phyloP scores from a whole-genome alignment of 805 yeast species.

The Pichia exigua region DNA sequence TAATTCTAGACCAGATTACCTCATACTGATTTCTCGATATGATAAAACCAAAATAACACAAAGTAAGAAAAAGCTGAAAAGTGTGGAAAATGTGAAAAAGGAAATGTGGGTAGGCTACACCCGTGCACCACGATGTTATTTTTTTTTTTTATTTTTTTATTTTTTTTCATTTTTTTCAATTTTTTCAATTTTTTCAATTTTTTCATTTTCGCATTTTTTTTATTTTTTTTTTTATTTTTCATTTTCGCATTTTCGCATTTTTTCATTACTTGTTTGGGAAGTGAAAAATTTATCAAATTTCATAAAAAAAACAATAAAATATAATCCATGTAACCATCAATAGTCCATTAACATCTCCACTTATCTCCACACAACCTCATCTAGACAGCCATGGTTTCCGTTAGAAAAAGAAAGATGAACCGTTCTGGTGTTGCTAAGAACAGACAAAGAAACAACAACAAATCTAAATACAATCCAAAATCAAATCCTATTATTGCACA shows the following conservation, averaged over 20 bases:
- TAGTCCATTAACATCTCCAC: too few species aligned
- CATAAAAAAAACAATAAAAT: neutral
- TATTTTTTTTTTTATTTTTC: neutral
- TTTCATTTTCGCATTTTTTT: neutral
- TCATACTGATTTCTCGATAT: too few species aligned
- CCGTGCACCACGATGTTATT: too few species aligned
- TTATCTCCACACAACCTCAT: neutral
- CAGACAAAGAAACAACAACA: slow-evolving; percentile 66
- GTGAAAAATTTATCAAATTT: neutral
- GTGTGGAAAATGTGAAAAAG: too few species aligned
- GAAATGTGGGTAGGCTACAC: too few species aligned
- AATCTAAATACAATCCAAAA: slow-evolving; percentile 54
- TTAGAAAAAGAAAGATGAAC: slow-evolving; percentile 79
- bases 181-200: neutral
- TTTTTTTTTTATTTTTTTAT: neutral
- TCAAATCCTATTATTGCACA: slow-evolving; percentile 79
- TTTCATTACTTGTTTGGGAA: neutral
- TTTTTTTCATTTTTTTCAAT: too few species aligned
- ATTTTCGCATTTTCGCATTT: too few species aligned
- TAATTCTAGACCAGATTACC: too few species aligned
- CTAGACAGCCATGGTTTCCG: slow-evolving; percentile 32
- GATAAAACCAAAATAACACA: too few species aligned
- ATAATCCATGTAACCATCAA: too few species aligned
- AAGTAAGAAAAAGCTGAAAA: too few species aligned
- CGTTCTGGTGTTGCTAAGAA: slow-evolving; percentile 63